Percentiles rank a stretch among this genome's conserved stretches.
These are phyloP conservation scores for Cyberlindnera misumaiensis DNA, from an alignment of 805 yeast species.

Conservation along the genomic window DNA sequence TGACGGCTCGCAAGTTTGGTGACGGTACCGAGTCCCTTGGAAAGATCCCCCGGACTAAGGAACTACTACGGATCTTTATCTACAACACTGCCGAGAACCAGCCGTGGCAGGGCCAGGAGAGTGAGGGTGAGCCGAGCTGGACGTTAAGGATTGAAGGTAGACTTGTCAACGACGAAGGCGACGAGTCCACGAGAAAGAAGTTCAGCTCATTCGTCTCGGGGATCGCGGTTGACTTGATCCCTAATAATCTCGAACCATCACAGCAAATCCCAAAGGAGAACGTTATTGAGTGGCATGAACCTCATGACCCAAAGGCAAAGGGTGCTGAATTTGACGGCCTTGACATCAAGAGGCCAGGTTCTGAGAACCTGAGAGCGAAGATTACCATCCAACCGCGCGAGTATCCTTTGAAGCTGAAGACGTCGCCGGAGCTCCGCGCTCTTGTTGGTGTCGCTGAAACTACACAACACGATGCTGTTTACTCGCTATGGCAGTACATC, in stretches of 20 bases:
- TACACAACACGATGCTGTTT: constrained; percentile 81
- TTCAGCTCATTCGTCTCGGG: constrained; percentile 80
- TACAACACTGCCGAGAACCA: constrained; percentile 82
- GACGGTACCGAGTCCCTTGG: constrained; percentile 72
- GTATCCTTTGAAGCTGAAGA: constrained; percentile 57
- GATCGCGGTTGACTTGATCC: constrained; percentile 67
- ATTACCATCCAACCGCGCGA: constrained; percentile 80
- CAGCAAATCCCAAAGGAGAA: constrained; percentile 20
- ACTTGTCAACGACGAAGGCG: constrained; percentile 45
- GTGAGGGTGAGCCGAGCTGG: constrained; percentile 54
- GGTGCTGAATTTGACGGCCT: constrained; percentile 76
- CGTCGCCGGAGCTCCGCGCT: constrained; percentile 59
- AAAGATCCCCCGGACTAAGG: constrained; percentile 39
- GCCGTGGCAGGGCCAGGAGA: constrained; percentile 59
- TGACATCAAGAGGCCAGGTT: constrained; percentile 78
- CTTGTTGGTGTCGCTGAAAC: constrained; percentile 73
- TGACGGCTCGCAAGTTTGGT: constrained; percentile 73
- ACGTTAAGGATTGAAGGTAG: constrained; percentile 86
- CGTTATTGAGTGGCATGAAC: constrained; percentile 85
- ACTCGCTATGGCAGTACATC: constrained; percentile 72
- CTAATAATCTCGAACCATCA: constrained; percentile 7
- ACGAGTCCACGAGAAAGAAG: constrained; percentile 45
- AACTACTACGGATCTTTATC: constrained; percentile 68
- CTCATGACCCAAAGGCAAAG: constrained; percentile 35
- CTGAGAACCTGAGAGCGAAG: constrained; percentile 53